phyloP scores from a whole-genome alignment of 768 basidiomycete genomes.

The Wakefieldia striispora region DNA sequence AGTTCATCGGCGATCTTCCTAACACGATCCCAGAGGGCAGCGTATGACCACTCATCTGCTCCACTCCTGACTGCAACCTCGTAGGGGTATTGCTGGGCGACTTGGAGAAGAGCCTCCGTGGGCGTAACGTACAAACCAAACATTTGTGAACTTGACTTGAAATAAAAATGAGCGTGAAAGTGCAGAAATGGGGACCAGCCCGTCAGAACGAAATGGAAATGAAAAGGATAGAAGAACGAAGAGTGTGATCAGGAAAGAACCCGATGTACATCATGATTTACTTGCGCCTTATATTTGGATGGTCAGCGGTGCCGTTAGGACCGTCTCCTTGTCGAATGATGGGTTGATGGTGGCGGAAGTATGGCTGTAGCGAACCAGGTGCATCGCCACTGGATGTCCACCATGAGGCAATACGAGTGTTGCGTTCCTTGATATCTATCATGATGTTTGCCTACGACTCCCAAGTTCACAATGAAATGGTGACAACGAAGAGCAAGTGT shows the following conservation, averaged over 20 bases:
- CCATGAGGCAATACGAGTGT: too few relatives aligned
- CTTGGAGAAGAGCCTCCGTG: constrained; percentile 31
- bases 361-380: too few relatives aligned
- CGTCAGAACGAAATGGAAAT: constrained; percentile 9
- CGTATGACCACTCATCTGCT: constrained; percentile 28
- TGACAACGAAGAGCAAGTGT: too few relatives aligned
- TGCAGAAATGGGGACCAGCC: constrained; percentile 20
- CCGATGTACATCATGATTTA: too few relatives aligned
- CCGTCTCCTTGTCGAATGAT: too few relatives aligned
- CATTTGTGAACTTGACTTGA: constrained; percentile 6
- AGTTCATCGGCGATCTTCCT: constrained; percentile 25
- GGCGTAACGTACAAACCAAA: constrained; percentile 21
- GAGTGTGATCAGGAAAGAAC: background rate
- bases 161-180: constrained; percentile 8
- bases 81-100: constrained; percentile 27
- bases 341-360: too few relatives aligned
- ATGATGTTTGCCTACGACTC: too few relatives aligned
- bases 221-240: constrained; percentile 1
- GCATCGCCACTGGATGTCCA: too few relatives aligned
- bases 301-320: too few relatives aligned
- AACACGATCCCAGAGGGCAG: constrained; percentile 32
- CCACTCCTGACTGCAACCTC: constrained; percentile 19
- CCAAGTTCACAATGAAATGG: too few relatives aligned
- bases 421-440: too few relatives aligned
- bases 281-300: too few relatives aligned